phyloP scores from a whole-genome alignment of 441 rosid genomes.

The Syzygium malaccense region DNA sequence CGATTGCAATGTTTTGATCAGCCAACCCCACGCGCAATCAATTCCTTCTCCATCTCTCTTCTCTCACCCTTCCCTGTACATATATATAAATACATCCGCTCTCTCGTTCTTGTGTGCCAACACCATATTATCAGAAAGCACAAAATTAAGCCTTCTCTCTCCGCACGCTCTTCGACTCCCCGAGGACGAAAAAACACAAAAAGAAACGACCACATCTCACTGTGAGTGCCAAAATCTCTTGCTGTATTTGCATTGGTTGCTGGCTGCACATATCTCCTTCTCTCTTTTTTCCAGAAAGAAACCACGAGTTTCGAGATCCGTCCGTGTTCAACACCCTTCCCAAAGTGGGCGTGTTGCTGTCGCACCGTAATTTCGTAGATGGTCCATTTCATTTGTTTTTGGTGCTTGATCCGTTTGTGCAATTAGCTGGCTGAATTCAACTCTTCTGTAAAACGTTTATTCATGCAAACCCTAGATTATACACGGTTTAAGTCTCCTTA shows the following conservation, averaged over 20 bases:
- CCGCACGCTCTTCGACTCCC: not conserved
- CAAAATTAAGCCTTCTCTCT: not conserved
- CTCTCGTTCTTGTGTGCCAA: not conserved
- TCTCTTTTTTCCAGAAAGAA: not conserved
- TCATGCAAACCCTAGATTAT: not conserved
- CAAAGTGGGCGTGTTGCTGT: not conserved
- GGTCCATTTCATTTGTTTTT: not conserved
- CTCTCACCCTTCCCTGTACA: not conserved
- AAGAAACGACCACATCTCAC: not conserved
- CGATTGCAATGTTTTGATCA: constrained; percentile 17
- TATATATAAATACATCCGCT: not conserved
- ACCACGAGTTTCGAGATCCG: not conserved
- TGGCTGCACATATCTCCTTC: not conserved
- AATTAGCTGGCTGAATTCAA: not conserved
- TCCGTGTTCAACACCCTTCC: not conserved
- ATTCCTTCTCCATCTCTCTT: not conserved
- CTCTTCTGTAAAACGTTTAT: not conserved
- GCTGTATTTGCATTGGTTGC: not conserved
- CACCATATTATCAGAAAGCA: not conserved
- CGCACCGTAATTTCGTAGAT: not conserved
- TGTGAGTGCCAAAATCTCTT: not conserved
- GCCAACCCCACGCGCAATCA: constrained; percentile 96
- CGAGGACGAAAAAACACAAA: not conserved
- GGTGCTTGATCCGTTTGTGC: not conserved
- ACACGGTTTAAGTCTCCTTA: not conserved